These are phyloP conservation scores for Monosporascus sp. DNA, from an alignment of 2,329 filamentous ascomycete species.

Conservation along the genomic window DNA sequence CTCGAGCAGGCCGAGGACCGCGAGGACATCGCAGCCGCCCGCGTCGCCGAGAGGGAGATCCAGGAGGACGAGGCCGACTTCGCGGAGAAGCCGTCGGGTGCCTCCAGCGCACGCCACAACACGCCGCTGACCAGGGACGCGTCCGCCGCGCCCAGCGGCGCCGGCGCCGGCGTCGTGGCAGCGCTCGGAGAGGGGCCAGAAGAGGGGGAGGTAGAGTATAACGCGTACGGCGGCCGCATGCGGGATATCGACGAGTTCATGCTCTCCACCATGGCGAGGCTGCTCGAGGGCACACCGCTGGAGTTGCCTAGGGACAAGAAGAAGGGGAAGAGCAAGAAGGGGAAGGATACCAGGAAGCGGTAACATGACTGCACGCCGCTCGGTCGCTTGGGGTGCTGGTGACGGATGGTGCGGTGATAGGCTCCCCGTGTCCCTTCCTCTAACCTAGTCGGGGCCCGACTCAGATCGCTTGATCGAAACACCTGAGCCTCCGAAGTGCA, in stretches of 20 bases:
- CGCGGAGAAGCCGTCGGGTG: slow-evolving; percentile 58
- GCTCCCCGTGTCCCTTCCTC: not conserved
- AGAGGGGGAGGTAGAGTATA: slow-evolving; percentile 44
- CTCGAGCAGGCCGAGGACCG: slow-evolving; percentile 88
- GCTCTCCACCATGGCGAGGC: slow-evolving; percentile 61
- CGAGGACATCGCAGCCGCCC: slow-evolving; percentile 86
- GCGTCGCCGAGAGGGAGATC: slow-evolving; percentile 82
- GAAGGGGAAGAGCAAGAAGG: slow-evolving; percentile 54
- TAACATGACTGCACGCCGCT: slow-evolving; percentile 13
- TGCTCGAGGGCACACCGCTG: slow-evolving; percentile 53
- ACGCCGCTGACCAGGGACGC: slow-evolving; percentile 39
- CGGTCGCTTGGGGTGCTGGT: not conserved
- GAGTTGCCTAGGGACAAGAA: slow-evolving; percentile 63
- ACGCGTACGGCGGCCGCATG: slow-evolving; percentile 55
- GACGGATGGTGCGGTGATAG: not conserved
- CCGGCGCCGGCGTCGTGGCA: slow-evolving; percentile 12
- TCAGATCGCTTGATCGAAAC: too few relatives aligned
- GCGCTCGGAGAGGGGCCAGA: slow-evolving; percentile 23
- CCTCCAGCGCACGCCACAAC: slow-evolving; percentile 46
- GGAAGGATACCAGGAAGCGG: slow-evolving; percentile 53
- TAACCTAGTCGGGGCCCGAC: too few relatives aligned
- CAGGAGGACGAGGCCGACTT: slow-evolving; percentile 84
- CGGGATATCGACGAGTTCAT: slow-evolving; percentile 71
- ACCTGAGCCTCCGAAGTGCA: too few relatives aligned
- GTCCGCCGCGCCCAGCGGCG: slow-evolving; percentile 21